These are phyloP conservation scores for Drechslerella coelobrocha DNA, from an alignment of 2,329 filamentous ascomycete genomes.

Conservation along the genomic window DNA sequence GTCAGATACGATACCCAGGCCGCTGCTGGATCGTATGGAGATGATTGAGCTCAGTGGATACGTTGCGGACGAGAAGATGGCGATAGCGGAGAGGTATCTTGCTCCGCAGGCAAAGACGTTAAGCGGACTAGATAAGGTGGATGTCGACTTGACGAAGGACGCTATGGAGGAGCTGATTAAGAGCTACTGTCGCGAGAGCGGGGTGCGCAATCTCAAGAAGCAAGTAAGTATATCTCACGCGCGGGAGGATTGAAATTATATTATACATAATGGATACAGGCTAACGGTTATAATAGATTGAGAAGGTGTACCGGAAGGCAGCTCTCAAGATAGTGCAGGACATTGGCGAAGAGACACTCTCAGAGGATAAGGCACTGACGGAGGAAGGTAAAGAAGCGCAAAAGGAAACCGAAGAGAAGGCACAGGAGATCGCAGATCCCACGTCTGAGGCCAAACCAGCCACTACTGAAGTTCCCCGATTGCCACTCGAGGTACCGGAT, in stretches of 20 bases:
- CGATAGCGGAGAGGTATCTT: constrained; percentile 91
- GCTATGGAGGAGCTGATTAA: constrained; percentile 98
- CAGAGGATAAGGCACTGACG: constrained; percentile 81
- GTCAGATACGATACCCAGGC: constrained; percentile 95
- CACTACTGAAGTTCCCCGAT: constrained; percentile 72
- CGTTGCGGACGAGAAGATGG: constrained; percentile 98
- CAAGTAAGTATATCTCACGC: constrained; percentile 61
- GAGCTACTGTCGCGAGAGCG: constrained; percentile 95
- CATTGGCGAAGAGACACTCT: constrained; percentile 80
- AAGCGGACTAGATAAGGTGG: constrained; percentile 85
- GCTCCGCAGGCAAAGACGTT: constrained; percentile 93
- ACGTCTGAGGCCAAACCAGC: constrained; percentile 64
- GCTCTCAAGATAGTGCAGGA: constrained; percentile 97
- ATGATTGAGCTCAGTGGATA: constrained; percentile 96
- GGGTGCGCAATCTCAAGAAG: constrained; percentile 97
- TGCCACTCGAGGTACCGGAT: constrained; percentile 82
- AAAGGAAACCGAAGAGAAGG: constrained; percentile 52
- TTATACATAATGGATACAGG: constrained; percentile 24
- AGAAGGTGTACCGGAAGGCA: constrained; percentile 97
- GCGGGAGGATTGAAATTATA: constrained; percentile 1
- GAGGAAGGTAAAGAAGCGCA: constrained; percentile 68
- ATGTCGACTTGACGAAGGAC: constrained; percentile 83
- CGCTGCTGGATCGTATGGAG: constrained; percentile 95
- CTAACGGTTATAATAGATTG: constrained; percentile 65
- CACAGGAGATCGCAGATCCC: constrained; percentile 53